Evolutionary conservation across 2,329 filamentous ascomycete species (phyloP).

Genomic region (Aspergillus floridensis): DNA sequence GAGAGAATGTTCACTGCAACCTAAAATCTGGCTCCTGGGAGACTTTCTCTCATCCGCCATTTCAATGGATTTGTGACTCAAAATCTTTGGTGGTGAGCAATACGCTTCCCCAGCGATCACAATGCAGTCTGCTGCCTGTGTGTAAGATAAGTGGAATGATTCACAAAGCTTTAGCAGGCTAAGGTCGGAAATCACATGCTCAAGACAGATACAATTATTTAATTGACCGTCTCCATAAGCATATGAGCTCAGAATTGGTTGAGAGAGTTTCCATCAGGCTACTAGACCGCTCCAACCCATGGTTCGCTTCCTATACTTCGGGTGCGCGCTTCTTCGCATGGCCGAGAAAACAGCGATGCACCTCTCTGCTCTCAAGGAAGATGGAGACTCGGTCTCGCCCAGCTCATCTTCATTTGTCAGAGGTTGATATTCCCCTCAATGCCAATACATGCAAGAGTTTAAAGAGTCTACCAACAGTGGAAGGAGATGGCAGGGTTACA

Average conservation of each 20-base stretch:
- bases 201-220: neutral
- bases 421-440: neutral
- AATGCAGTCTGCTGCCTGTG: too few species aligned
- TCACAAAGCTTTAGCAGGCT: too few species aligned
- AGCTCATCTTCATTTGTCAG: neutral
- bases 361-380: neutral
- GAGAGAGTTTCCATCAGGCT: neutral
- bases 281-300: neutral
- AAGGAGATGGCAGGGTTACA: neutral
- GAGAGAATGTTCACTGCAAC: neutral
- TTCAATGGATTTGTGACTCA: too few species aligned
- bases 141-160: too few species aligned
- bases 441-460: too few species aligned
- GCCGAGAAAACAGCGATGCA: neutral
- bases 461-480: neutral
- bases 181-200: neutral
- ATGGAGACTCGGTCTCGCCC: neutral
- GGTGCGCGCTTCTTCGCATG: neutral
- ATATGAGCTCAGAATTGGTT: neutral
- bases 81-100: too few species aligned
- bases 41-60: neutral
- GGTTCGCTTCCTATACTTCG: neutral
- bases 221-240: neutral
- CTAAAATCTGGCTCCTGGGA: neutral
- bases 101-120: too few species aligned